Evolutionary conservation across 768 basidiomycete genomes (phyloP).

Genomic region (Macrolepiota albuminosa): DNA sequence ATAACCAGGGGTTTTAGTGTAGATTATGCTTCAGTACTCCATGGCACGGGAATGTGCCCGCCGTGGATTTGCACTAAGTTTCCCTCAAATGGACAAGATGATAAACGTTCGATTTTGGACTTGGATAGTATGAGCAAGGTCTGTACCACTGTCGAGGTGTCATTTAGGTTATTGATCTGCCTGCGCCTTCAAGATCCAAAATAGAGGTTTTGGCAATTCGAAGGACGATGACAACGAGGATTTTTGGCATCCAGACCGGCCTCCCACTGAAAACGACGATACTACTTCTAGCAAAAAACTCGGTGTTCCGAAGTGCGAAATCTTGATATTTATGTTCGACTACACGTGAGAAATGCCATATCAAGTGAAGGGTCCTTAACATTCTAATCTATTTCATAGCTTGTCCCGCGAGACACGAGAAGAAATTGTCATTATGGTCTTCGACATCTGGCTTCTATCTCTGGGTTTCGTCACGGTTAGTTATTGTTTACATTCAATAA

Average conservation of each 20-base stretch:
- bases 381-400: slow-evolving; percentile 16
- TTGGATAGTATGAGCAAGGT: neutral
- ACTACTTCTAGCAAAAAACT: too few species aligned
- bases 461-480: slow-evolving; percentile 43
- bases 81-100: neutral
- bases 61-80: neutral
- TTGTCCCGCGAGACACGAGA: slow-evolving; percentile 39
- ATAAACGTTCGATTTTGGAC: neutral
- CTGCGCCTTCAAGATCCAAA: neutral
- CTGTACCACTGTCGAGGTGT: neutral
- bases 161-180: neutral
- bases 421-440: slow-evolving; percentile 40
- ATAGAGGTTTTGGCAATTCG: neutral
- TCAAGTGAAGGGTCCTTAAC: neutral
- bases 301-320: neutral
- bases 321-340: slow-evolving; percentile 16
- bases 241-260: too few species aligned
- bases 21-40: neutral
- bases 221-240: neutral
- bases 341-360: slow-evolving; percentile 31
- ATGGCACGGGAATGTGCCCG: neutral
- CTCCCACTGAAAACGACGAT: neutral
- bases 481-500: neutral
- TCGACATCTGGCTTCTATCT: slow-evolving; percentile 44
- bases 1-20: slow-evolving; percentile 23